These are phyloP conservation scores for Drechslerella stenobrocha DNA, from an alignment of 2,329 filamentous ascomycete genomes.

Conservation along the genomic window DNA sequence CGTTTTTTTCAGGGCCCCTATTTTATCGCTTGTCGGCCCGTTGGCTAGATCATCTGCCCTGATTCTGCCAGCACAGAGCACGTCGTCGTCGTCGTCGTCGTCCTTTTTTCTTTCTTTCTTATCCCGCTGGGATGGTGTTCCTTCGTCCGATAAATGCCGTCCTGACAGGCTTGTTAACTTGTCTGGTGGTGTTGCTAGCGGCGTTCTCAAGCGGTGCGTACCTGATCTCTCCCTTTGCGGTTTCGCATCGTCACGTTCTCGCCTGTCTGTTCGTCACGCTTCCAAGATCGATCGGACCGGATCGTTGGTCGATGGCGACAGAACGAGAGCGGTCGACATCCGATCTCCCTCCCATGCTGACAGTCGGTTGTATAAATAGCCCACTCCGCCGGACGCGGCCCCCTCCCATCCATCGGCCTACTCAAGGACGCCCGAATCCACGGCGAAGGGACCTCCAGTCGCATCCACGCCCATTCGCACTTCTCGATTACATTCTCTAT, in stretches of 20 bases:
- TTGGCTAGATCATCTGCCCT: background rate
- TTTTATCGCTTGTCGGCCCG: background rate
- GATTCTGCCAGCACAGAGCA: background rate
- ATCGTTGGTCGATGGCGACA: background rate
- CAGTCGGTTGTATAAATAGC: slow-evolving; percentile 61
- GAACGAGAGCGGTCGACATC: background rate
- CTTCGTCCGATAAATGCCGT: slow-evolving; percentile 44
- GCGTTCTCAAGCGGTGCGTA: slow-evolving; percentile 41
- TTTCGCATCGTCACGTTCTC: background rate
- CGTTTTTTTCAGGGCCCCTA: background rate
- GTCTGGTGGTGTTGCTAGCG: slow-evolving; percentile 10
- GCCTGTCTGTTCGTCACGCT: background rate
- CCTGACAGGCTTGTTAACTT: slow-evolving; percentile 40
- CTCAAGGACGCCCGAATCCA: slow-evolving; percentile 76
- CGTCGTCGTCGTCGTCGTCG: background rate
- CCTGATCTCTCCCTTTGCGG: background rate
- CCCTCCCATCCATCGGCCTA: slow-evolving; percentile 72
- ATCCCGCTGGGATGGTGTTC: slow-evolving; percentile 45
- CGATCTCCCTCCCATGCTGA: slow-evolving; percentile 10
- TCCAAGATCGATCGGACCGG: background rate
- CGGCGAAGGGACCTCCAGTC: slow-evolving; percentile 68
- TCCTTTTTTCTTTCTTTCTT: background rate
- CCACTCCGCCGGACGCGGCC: slow-evolving; percentile 73
- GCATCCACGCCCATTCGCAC: slow-evolving; percentile 75
- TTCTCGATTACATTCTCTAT: slow-evolving; percentile 85